Conservation (phyloP, 2,329 filamentous ascomycete species). For the Leptodontidium sp. region DNA sequence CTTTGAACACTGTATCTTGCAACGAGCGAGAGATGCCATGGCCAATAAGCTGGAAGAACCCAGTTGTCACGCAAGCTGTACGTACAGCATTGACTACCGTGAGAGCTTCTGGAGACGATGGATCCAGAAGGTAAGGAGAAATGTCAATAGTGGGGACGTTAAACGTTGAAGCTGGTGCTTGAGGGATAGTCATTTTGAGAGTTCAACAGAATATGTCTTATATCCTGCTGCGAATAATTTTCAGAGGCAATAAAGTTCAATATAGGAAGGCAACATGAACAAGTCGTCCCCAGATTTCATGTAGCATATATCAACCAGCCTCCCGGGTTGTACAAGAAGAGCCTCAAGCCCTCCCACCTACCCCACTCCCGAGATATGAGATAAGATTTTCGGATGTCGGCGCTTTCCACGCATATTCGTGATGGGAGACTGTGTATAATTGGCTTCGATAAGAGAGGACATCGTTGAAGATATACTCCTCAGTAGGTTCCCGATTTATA, state of each 20-base stretch:
- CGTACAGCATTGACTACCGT: conserved; percentile 50
- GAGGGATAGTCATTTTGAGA: conserved; percentile 1
- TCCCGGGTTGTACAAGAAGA: conserved; percentile 1
- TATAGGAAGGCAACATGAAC: not conserved
- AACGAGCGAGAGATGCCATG: conserved; percentile 53
- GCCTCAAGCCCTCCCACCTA: conserved; percentile 12
- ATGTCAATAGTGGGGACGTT: conserved; percentile 39
- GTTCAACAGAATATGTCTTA: not conserved
- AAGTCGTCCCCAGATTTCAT: not conserved
- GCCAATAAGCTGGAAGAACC: conserved; percentile 61
- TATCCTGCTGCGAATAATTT: too few species aligned
- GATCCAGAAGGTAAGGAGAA: conserved; percentile 33
- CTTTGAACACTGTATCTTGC: conserved; percentile 51
- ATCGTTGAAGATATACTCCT: conserved; percentile 1
- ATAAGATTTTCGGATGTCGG: conserved; percentile 29
- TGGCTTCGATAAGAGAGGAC: not conserved
- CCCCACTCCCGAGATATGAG: conserved; percentile 28
- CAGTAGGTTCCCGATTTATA: too few species aligned
- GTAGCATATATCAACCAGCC: not conserved
- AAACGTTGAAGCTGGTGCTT: conserved; percentile 15
- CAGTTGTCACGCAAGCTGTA: conserved; percentile 54
- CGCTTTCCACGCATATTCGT: conserved; percentile 16
- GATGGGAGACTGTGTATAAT: not conserved
- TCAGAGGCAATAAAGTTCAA: not conserved
- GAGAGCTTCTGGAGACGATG: conserved; percentile 27